phyloP scores from a whole-genome alignment of 164 flowering plant genomes.

The Brasenia schreberi region DNA sequence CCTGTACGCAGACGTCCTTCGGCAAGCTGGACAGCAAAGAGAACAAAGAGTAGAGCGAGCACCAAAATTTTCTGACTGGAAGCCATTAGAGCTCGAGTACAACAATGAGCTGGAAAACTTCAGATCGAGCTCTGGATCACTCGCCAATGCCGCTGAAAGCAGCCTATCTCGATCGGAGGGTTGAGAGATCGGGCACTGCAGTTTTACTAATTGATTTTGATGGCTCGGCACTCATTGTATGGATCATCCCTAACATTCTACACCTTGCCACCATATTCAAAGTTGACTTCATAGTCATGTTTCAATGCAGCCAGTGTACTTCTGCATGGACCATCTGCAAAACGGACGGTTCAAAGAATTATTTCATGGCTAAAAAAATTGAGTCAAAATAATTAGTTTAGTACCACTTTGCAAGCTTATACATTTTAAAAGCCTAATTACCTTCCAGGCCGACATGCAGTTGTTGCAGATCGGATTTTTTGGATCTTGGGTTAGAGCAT shows the following conservation, averaged over 20 bases:
- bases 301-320: conserved; percentile 54
- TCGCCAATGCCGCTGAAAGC: no score
- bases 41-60: no score
- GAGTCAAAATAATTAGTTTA: not conserved
- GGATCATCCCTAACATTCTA: conserved; percentile 6
- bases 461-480: conserved; percentile 61
- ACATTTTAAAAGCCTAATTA: conserved; percentile 12
- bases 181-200: no score
- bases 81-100: no score
- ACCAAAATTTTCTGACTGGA: no score
- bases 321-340: conserved; percentile 90
- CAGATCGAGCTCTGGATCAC: no score
- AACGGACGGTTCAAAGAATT: conserved; percentile 2
- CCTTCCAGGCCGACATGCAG: conserved; percentile 83
- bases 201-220: no score
- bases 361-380: conserved; percentile 2
- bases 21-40: no score
- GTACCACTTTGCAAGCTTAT: not conserved
- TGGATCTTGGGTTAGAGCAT: conserved; percentile 46
- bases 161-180: no score
- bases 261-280: conserved; percentile 79
- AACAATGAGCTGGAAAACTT: no score
- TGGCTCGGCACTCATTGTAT: no score
- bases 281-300: conserved; percentile 65
- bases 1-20: no score